phyloP scores from a whole-genome alignment of 2,329 filamentous ascomycete species.

The Phoma sp. region DNA sequence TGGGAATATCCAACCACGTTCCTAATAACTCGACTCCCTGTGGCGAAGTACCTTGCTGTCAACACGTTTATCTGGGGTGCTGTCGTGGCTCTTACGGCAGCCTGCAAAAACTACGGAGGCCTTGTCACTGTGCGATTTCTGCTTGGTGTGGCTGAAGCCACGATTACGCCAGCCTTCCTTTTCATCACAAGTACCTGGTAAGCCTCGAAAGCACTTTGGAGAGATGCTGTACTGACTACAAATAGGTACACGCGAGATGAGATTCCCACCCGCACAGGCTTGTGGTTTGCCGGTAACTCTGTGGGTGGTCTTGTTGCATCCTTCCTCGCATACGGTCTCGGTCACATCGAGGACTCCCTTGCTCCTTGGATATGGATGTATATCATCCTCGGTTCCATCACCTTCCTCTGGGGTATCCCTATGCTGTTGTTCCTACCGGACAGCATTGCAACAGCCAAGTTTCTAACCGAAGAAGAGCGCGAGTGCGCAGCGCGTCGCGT shows the following conservation, averaged over 20 bases:
- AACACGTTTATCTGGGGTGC: slow-evolving; percentile 6
- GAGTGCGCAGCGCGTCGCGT: slow-evolving; percentile 37
- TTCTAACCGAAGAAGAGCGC: slow-evolving; percentile 7
- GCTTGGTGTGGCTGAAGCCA: slow-evolving; percentile 12
- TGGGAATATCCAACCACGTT: slow-evolving; percentile 11
- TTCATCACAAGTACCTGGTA: slow-evolving; percentile 42
- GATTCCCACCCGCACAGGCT: slow-evolving; percentile 5
- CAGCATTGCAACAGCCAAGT: slow-evolving; percentile 6
- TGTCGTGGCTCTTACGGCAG: not conserved
- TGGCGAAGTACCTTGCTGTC: slow-evolving; percentile 4
- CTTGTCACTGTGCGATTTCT: slow-evolving; percentile 6
- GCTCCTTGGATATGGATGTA: slow-evolving; percentile 14
- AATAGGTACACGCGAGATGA: slow-evolving; percentile 13
- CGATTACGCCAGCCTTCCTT: slow-evolving; percentile 24
- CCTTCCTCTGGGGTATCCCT: slow-evolving; percentile 8
- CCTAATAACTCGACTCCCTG: slow-evolving; percentile 1
- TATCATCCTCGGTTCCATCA: slow-evolving; percentile 4
- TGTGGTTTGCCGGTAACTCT: slow-evolving; percentile 13
- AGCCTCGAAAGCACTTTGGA: slow-evolving; percentile 9
- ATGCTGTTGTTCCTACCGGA: slow-evolving; percentile 9
- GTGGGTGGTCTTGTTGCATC: slow-evolving; percentile 9
- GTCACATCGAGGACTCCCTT: slow-evolving; percentile 5
- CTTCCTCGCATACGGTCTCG: slow-evolving; percentile 10
- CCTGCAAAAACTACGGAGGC: slow-evolving; percentile 5
- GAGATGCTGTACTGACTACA: not conserved